Evolutionary conservation across 805 yeast genomes (phyloP).

Genomic region (Monosporozyma yasuniensis): DNA sequence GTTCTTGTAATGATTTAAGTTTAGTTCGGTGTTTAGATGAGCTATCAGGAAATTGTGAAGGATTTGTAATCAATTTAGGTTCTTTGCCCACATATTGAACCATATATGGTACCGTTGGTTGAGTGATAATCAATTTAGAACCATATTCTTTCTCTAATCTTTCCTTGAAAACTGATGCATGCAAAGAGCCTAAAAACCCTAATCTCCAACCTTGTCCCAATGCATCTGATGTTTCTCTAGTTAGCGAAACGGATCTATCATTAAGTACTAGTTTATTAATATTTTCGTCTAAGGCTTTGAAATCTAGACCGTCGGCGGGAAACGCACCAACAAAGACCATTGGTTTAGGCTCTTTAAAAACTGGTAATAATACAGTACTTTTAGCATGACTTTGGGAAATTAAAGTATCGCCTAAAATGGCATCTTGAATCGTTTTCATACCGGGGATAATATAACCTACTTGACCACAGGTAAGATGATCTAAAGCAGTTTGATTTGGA

Average conservation of each 20-base stretch:
- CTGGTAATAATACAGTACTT: conserved; percentile 75
- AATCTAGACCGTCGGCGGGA: conserved; percentile 91
- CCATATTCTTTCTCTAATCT: conserved; percentile 91
- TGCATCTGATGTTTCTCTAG: conserved; percentile 86
- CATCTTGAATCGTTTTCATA: conserved; percentile 79
- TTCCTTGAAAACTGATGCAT: conserved; percentile 91
- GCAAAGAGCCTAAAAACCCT: conserved; percentile 89
- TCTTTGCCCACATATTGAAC: conserved; percentile 58
- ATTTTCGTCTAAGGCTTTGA: conserved; percentile 81
- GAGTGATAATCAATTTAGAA: conserved; percentile 80
- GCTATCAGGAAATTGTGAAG: conserved; percentile 81
- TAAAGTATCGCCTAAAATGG: conserved; percentile 85
- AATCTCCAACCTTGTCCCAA: conserved; percentile 97
- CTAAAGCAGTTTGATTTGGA: conserved; percentile 70
- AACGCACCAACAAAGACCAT: conserved; percentile 98
- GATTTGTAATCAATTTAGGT: conserved; percentile 67
- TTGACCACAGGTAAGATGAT: conserved; percentile 72
- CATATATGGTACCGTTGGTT: conserved; percentile 92
- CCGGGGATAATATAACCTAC: conserved; percentile 94
- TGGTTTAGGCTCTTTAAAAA: conserved; percentile 94
- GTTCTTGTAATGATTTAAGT: conserved; percentile 55
- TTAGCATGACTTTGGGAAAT: conserved; percentile 45
- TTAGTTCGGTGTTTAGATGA: conserved; percentile 25
- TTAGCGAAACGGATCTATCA: conserved; percentile 84
- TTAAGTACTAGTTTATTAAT: conserved; percentile 81